Evolutionary conservation across 805 yeast genomes (phyloP).

Genomic region (Hermanozyma aechmeae): DNA sequence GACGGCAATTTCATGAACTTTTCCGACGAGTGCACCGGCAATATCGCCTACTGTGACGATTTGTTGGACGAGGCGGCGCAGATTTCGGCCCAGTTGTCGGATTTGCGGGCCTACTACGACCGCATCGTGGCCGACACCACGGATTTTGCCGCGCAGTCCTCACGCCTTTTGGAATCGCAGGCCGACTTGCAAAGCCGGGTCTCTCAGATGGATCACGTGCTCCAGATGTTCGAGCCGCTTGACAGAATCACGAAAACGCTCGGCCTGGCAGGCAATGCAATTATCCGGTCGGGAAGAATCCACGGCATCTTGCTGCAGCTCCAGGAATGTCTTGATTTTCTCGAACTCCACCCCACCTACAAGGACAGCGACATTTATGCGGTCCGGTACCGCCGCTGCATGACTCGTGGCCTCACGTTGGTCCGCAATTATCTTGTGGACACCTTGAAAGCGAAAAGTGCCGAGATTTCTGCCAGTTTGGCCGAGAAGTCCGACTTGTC

Average conservation of each 20-base stretch:
- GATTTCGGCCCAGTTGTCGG: constrained; percentile 36
- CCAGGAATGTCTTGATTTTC: constrained; percentile 59
- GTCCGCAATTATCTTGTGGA: constrained; percentile 55
- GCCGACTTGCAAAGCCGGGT: constrained; percentile 31
- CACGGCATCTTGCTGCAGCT: constrained; percentile 42
- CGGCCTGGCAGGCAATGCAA: constrained; percentile 56
- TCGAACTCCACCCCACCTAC: constrained; percentile 40
- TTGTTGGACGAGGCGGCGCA: constrained; percentile 38
- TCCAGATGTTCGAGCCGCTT: constrained; percentile 58
- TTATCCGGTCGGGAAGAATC: constrained; percentile 36
- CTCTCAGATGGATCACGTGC: constrained; percentile 35
- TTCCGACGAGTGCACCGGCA: constrained; percentile 4
- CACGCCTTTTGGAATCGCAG: constrained; percentile 39
- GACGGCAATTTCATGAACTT: no score
- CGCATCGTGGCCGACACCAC: constrained; percentile 53
- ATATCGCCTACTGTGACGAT: constrained; percentile 10
- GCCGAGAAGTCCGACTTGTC: constrained; percentile 3
- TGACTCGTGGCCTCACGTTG: constrained; percentile 71
- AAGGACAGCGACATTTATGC: constrained; percentile 63
- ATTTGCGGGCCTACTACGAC: constrained; percentile 43
- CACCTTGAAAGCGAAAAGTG: constrained; percentile 22
- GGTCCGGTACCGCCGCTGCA: constrained; percentile 71
- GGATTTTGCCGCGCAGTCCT: constrained; percentile 53
- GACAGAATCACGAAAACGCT: constrained; percentile 62
- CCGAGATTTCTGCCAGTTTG: constrained; percentile 3